Percentiles rank a stretch among this genome's conserved stretches.
Evolutionary conservation across 345 rosid species (phyloP).

Genomic region (Lepidium africanum): DNA sequence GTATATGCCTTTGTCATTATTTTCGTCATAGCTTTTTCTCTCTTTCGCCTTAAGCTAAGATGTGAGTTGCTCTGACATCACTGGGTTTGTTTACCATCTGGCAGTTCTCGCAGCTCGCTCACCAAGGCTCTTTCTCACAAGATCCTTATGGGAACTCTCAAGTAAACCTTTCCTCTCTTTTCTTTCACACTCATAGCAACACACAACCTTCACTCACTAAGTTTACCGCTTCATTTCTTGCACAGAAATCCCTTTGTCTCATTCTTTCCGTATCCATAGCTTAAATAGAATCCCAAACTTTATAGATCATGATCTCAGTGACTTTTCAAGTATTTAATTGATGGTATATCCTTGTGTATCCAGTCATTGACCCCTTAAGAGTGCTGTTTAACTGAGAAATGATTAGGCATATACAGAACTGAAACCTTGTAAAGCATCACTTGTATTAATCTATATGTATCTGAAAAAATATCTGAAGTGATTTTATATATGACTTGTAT

Average conservation of each 20-base stretch:
- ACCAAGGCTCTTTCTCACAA: slow-evolving; percentile 48
- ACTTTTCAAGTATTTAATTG: background rate
- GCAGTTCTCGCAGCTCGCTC: slow-evolving; percentile 45
- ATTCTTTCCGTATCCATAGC: background rate
- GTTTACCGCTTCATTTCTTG: background rate
- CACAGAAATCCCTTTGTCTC: background rate
- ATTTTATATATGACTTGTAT: background rate
- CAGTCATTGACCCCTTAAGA: background rate
- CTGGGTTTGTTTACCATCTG: background rate
- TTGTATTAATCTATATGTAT: background rate
- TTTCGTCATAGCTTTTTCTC: background rate
- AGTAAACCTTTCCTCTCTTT: slow-evolving; percentile 35
- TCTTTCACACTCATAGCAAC: background rate
- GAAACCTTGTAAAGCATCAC: background rate
- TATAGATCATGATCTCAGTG: background rate
- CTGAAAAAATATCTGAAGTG: background rate
- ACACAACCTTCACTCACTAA: background rate
- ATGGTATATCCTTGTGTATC: background rate
- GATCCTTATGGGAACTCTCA: slow-evolving; percentile 53
- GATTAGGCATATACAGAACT: background rate
- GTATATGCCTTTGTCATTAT: background rate
- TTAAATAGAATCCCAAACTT: background rate
- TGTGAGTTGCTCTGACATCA: background rate
- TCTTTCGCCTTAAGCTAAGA: background rate
- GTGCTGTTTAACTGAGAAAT: background rate